phyloP scores from a whole-genome alignment of 768 basidiomycete genomes.

The Chalciporus piperatus region DNA sequence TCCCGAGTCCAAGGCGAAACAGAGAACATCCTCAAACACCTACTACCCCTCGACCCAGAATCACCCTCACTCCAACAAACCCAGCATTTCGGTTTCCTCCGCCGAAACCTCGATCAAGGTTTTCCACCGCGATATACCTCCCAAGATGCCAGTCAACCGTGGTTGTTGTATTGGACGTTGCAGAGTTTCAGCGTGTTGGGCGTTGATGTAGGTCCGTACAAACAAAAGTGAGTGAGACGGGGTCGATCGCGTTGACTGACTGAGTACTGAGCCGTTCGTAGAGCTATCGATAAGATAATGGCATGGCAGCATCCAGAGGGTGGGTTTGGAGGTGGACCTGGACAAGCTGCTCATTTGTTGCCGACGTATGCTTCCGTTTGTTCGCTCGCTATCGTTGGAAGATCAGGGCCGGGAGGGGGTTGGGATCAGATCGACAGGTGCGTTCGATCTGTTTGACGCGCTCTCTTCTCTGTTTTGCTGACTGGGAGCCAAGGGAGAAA shows the following conservation, averaged over 20 bases:
- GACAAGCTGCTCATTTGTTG: slow-evolving; percentile 83
- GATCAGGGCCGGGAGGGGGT: slow-evolving; percentile 67
- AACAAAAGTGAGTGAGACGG: slow-evolving; percentile 54
- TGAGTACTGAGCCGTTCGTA: slow-evolving; percentile 24
- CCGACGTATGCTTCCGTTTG: slow-evolving; percentile 89
- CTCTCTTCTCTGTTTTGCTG: not conserved
- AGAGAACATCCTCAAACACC: slow-evolving; percentile 59
- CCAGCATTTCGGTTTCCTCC: slow-evolving; percentile 73
- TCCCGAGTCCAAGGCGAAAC: slow-evolving; percentile 62
- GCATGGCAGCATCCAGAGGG: slow-evolving; percentile 82
- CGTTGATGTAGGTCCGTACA: slow-evolving; percentile 77
- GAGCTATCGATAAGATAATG: slow-evolving; percentile 78
- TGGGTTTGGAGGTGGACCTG: slow-evolving; percentile 90
- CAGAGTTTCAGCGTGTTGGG: slow-evolving; percentile 82
- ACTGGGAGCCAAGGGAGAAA: slow-evolving; percentile 46
- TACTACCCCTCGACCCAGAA: slow-evolving; percentile 37
- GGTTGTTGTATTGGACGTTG: slow-evolving; percentile 92
- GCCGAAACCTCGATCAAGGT: slow-evolving; percentile 69
- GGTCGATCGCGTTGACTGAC: too few relatives aligned
- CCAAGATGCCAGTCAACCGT: slow-evolving; percentile 93
- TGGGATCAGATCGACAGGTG: slow-evolving; percentile 88
- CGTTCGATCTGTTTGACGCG: slow-evolving; percentile 10
- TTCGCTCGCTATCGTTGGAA: slow-evolving; percentile 77
- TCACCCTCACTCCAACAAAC: slow-evolving; percentile 50
- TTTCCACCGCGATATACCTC: slow-evolving; percentile 77